Conservation (phyloP, 441 rosid species). For the Erodium trifolium region DNA sequence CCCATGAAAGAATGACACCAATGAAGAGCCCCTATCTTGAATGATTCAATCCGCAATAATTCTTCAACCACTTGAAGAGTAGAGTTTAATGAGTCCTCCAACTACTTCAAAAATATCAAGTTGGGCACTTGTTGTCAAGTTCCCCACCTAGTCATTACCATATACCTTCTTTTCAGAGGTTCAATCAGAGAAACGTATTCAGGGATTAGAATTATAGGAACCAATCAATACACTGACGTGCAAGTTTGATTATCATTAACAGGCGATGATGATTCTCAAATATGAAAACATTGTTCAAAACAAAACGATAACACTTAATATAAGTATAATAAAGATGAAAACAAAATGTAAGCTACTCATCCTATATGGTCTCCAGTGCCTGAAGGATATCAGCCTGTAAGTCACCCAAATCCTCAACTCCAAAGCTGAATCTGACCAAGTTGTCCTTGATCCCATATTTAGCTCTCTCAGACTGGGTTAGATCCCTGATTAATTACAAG, state of each 20-base stretch:
- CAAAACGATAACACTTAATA: not conserved
- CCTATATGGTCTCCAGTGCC: slow-evolving; percentile 57
- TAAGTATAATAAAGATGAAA: not conserved
- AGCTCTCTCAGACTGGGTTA: slow-evolving; percentile 52
- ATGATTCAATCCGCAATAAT: not conserved
- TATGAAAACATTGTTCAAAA: not conserved
- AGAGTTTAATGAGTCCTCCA: no score
- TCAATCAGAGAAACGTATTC: no score
- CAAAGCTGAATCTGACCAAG: slow-evolving; percentile 86
- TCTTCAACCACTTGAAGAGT: not conserved
- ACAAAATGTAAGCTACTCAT: not conserved
- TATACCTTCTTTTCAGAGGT: no score
- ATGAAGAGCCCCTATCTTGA: not conserved
- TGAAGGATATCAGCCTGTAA: slow-evolving; percentile 79
- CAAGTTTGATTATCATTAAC: not conserved
- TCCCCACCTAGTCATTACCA: no score
- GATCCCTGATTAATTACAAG: slow-evolving; percentile 53
- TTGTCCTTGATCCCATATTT: slow-evolving; percentile 82
- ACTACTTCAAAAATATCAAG: not conserved
- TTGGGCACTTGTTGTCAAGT: not conserved
- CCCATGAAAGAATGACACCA: no score
- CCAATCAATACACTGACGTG: not conserved
- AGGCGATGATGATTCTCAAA: not conserved
- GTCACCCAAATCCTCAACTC: slow-evolving; percentile 82
- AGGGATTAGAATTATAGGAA: no score